A percentile compares a stretch with the other conserved stretches of the same genome.
Conservation (phyloP, 202 grass and related monocot genomes). For the Miscanthus sacchariflorus region DNA sequence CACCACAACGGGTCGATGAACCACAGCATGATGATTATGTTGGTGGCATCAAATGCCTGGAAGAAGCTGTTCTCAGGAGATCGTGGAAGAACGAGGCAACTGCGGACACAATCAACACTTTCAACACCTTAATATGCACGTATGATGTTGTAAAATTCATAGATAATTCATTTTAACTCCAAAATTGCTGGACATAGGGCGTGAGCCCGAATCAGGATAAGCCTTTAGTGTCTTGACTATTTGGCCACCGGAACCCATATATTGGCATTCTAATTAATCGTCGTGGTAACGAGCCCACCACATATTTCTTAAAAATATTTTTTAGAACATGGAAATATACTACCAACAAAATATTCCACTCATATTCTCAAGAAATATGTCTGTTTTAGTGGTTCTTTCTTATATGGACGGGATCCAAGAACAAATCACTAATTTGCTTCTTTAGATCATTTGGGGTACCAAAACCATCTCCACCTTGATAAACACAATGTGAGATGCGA, state of each 20-base stretch:
- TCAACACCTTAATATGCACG: no score
- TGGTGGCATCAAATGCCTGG: conserved; percentile 76
- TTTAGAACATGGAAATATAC: background rate
- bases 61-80: conserved; percentile 87
- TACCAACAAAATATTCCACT: background rate
- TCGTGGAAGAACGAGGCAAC: background rate
- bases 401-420: conserved; percentile 38
- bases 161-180: no score
- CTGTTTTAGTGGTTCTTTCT: background rate
- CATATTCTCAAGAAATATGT: background rate
- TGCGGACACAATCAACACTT: no score
- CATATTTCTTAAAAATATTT: background rate
- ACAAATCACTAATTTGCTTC: conserved; percentile 51
- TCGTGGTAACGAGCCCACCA: background rate
- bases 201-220: no score
- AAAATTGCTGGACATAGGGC: no score
- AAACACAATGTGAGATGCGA: conserved; percentile 58
- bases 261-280: no score
- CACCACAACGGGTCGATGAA: conserved; percentile 89
- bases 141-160: no score
- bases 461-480: conserved; percentile 51
- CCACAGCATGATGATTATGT: conserved; percentile 82
- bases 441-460: conserved; percentile 45
- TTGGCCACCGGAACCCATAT: no score
- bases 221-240: no score